Evolutionary conservation across 1,139 yeast species (phyloP), one percentile per base, ranked within the genome.

Genomic region (Diutina sp.): DNA sequence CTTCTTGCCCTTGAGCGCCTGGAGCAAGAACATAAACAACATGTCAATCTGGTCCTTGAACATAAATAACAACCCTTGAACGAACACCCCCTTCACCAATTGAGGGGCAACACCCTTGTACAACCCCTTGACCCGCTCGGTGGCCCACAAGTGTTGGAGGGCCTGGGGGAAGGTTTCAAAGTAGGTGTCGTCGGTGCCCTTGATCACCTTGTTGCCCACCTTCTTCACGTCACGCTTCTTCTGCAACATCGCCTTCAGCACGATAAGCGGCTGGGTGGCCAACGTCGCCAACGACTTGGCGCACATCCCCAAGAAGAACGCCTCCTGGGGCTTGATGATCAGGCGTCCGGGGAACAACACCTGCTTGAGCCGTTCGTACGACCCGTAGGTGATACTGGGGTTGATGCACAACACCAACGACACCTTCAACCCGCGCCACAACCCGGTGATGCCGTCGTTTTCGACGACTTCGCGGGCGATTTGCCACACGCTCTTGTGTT

Each of bases 71-170:
- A 89, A 75, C 0, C 96, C 96, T 69, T 89, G 96, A 4, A 89
- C 96, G 57, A 89, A 70, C 4, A 89, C 87, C 2, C 95, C 96
- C 73, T 89, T 89, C 51, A 85, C 69, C 61, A 89, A 76, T 68
- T 89, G 96, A 6, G 96, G 96, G 8, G 84, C 81, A 54, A 89
- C 67, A 6, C 96, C 96, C 73, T 85, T 88, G 80, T 90, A 89
- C 58, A 86, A 70, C 0, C 62, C 63, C 8, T 55, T 51, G 58
- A 1, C 58, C 63, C 60, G 51, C 62, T 67, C 63, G 21, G 45
- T 50, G n/a, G 44, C 57, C 25, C 35, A 47, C 28, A 28, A 38
- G 25, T 41, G 32, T 63, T 60, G 65, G 7, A 54, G 28, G 5
- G 55, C 55, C 14, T 29, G 16, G 6, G 44, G 47, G 46, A 45